A percentile compares a stretch with the other conserved stretches of the same genome.
phyloP scores from a whole-genome alignment of 2,329 filamentous ascomycete genomes.

The Diplodia scrobiculata region DNA sequence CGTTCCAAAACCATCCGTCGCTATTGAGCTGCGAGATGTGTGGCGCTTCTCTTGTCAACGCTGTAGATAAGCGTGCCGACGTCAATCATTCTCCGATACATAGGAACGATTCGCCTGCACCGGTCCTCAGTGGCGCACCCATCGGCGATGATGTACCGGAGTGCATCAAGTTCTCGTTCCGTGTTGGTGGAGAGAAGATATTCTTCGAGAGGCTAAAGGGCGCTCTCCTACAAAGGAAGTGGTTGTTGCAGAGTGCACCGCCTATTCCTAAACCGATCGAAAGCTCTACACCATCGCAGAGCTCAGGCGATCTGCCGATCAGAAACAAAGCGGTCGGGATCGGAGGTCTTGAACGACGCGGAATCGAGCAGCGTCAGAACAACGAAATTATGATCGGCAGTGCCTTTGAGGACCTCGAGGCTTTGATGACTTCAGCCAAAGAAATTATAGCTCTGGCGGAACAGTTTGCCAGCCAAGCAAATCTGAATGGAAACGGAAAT shows the following conservation, averaged over 20 bases:
- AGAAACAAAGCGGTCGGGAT: slow-evolving; percentile 74
- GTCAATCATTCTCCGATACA: slow-evolving; percentile 39
- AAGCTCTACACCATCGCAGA: slow-evolving; percentile 30
- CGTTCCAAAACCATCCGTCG: slow-evolving; percentile 90
- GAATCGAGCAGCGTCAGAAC: slow-evolving; percentile 81
- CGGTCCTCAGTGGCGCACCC: slow-evolving; percentile 54
- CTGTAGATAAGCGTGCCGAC: slow-evolving; percentile 49
- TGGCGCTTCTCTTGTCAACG: slow-evolving; percentile 69
- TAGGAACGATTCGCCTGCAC: slow-evolving; percentile 77
- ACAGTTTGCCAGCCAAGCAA: slow-evolving; percentile 71
- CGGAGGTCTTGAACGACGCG: slow-evolving; percentile 84
- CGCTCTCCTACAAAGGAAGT: slow-evolving; percentile 89
- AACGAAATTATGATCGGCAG: slow-evolving; percentile 91
- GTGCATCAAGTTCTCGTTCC: slow-evolving; percentile 88
- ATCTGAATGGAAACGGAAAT: slow-evolving; percentile 57
- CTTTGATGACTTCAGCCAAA: slow-evolving; percentile 95
- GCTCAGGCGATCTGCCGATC: slow-evolving; percentile 33
- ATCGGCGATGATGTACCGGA: slow-evolving; percentile 66
- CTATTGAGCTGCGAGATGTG: slow-evolving; percentile 88
- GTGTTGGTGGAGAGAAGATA: slow-evolving; percentile 82
- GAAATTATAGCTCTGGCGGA: slow-evolving; percentile 93
- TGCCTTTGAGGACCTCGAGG: slow-evolving; percentile 94
- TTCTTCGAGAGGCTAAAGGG: slow-evolving; percentile 88
- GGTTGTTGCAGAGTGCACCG: slow-evolving; percentile 87
- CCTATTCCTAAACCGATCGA: slow-evolving; percentile 69